A percentile compares a stretch with the other conserved stretches of the same genome.
These are phyloP conservation scores for Tolypocladium ophioglossoides DNA, from an alignment of 2,329 filamentous ascomycete species.

Conservation along the genomic window DNA sequence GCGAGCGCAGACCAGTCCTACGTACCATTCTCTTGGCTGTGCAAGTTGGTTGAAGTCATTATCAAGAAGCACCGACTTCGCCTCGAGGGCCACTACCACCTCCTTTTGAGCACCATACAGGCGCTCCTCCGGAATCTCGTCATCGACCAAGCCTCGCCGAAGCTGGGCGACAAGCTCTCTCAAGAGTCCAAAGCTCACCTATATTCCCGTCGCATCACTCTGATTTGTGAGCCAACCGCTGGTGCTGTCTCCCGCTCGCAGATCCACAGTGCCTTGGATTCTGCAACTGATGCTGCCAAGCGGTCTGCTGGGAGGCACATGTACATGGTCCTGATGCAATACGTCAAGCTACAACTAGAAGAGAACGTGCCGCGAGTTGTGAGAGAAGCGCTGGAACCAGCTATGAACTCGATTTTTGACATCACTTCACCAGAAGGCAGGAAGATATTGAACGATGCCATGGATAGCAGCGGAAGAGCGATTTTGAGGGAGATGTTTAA, in stretches of 20 bases:
- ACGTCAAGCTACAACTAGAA: slow-evolving; percentile 52
- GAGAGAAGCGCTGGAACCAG: slow-evolving; percentile 45
- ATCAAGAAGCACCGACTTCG: slow-evolving; percentile 51
- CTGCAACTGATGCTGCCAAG: slow-evolving; percentile 50
- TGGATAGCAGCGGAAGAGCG: slow-evolving; percentile 48
- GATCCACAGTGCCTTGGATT: slow-evolving; percentile 39
- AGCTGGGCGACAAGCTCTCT: slow-evolving; percentile 12
- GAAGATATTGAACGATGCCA: slow-evolving; percentile 46
- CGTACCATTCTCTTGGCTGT: slow-evolving; percentile 34
- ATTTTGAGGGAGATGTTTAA: slow-evolving; percentile 49
- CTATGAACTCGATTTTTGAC: slow-evolving; percentile 47
- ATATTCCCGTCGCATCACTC: slow-evolving; percentile 45
- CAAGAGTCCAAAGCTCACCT: slow-evolving; percentile 36
- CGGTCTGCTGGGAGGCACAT: slow-evolving; percentile 51
- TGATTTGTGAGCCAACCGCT: slow-evolving; percentile 48
- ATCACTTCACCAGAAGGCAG: slow-evolving; percentile 44
- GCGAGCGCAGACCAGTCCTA: slow-evolving; percentile 15
- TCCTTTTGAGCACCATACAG: slow-evolving; percentile 44
- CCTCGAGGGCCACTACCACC: slow-evolving; percentile 50
- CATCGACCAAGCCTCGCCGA: slow-evolving; percentile 13
- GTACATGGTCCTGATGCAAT: slow-evolving; percentile 48
- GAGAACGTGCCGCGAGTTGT: slow-evolving; percentile 37
- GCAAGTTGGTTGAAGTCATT: slow-evolving; percentile 42
- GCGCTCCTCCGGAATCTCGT: slow-evolving; percentile 45
- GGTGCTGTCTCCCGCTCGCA: slow-evolving; percentile 40